Conservation (phyloP, 179 eudicot species). For the Beta lomatogona region DNA sequence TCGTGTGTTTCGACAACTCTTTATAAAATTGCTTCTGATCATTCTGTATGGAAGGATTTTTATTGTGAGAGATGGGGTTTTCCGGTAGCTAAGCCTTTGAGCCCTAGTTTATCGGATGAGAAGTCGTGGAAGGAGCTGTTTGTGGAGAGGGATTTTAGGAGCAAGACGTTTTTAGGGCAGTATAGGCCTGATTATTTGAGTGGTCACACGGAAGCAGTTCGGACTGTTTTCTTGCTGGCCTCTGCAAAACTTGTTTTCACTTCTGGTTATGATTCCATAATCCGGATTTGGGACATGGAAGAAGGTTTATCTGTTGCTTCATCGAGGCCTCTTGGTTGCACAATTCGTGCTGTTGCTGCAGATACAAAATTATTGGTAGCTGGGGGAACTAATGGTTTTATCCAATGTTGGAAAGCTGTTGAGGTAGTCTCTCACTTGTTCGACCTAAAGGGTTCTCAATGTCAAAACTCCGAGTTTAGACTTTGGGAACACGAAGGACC, state of each 20-base stretch:
- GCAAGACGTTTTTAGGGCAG: slow-evolving; percentile 74
- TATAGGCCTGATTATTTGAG: slow-evolving; percentile 62
- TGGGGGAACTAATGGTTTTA: slow-evolving; percentile 89
- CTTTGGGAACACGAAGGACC: slow-evolving; percentile 93
- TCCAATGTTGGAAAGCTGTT: slow-evolving; percentile 86
- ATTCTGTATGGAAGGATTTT: slow-evolving; percentile 83
- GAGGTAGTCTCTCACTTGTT: slow-evolving; percentile 75
- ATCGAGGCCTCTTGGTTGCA: slow-evolving; percentile 80
- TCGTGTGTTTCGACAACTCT: slow-evolving; percentile 75
- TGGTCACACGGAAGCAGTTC: slow-evolving; percentile 80
- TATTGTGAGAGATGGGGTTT: slow-evolving; percentile 93
- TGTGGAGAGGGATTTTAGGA: slow-evolving; percentile 87
- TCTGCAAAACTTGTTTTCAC: slow-evolving; percentile 84
- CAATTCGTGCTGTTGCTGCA: slow-evolving; percentile 85
- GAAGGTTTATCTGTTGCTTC: slow-evolving; percentile 74
- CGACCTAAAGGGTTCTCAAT: slow-evolving; percentile 55
- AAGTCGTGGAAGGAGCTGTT: slow-evolving; percentile 91
- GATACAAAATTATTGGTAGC: slow-evolving; percentile 73
- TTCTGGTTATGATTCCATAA: slow-evolving; percentile 83
- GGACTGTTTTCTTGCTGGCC: slow-evolving; percentile 63
- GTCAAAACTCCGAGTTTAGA: slow-evolving; percentile 54
- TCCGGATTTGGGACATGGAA: slow-evolving; percentile 92
- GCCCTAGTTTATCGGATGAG: slow-evolving; percentile 46
- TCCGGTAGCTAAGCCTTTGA: slow-evolving; percentile 47
- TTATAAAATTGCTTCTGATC: slow-evolving; percentile 74